phyloP scores from a whole-genome alignment of 2,329 filamentous ascomycete species.

The Botrytis deweyae region DNA sequence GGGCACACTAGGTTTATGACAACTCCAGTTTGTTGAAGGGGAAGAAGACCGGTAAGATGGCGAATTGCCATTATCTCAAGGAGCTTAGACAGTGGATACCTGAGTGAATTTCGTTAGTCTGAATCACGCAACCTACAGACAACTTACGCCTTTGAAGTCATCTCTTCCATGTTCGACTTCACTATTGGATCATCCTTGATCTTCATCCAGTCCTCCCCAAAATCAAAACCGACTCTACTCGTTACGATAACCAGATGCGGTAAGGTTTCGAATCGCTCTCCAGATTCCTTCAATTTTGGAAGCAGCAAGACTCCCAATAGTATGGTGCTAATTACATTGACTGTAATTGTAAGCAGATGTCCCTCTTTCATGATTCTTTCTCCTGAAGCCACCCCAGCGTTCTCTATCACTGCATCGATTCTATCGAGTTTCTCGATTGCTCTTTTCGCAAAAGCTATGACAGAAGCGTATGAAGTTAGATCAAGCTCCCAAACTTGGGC shows the following conservation, averaged over 20 bases:
- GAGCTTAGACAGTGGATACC: constrained; percentile 37
- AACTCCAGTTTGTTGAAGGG: constrained; percentile 34
- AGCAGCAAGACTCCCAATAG: constrained; percentile 29
- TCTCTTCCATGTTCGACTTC: constrained; percentile 11
- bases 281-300: constrained; percentile 32
- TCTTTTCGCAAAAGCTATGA: constrained; percentile 26
- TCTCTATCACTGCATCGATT: constrained; percentile 48
- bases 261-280: constrained; percentile 25
- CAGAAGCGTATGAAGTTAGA: constrained; percentile 25
- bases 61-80: constrained; percentile 31
- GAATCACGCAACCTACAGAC: neutral
- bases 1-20: constrained; percentile 35
- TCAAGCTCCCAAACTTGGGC: constrained; percentile 31
- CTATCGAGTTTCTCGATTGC: constrained; percentile 32
- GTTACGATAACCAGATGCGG: constrained; percentile 30
- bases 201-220: constrained; percentile 25
- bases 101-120: constrained; percentile 21
- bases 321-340: constrained; percentile 30
- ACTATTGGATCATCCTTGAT: constrained; percentile 26
- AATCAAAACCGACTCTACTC: constrained; percentile 29
- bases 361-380: constrained; percentile 27
- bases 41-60: constrained; percentile 30
- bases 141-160: constrained; percentile 19
- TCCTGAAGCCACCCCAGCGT: constrained; percentile 27
- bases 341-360: constrained; percentile 27